phyloP scores from a whole-genome alignment of 306 rosid species.

The Vigna reflexopilosa region DNA sequence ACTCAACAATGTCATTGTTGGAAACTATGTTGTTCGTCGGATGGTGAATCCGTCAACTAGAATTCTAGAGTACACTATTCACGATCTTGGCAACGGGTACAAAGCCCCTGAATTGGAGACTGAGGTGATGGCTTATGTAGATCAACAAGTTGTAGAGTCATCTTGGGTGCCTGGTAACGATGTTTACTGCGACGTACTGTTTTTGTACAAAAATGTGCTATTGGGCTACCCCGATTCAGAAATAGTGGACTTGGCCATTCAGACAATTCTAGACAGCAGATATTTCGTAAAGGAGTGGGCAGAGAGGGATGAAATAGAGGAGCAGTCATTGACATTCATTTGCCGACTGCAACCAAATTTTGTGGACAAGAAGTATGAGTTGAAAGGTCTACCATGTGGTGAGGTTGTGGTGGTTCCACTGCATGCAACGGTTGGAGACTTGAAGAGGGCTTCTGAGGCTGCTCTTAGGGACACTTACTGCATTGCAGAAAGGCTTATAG shows the following conservation, averaged over 20 bases:
- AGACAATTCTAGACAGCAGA: slow-evolving; percentile 69
- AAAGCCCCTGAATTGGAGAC: slow-evolving; percentile 49
- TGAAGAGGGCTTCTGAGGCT: slow-evolving; percentile 69
- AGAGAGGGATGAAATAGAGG: slow-evolving; percentile 64
- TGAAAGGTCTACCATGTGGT: slow-evolving; percentile 56
- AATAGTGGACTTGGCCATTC: slow-evolving; percentile 65
- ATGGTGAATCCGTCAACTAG: slow-evolving; percentile 73
- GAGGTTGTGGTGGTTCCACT: slow-evolving; percentile 74
- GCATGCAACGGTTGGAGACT: slow-evolving; percentile 76
- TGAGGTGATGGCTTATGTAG: slow-evolving; percentile 29
- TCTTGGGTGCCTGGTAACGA: slow-evolving; percentile 61
- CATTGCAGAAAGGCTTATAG: slow-evolving; percentile 61
- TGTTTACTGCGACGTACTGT: slow-evolving; percentile 68
- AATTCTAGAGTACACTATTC: slow-evolving; percentile 78
- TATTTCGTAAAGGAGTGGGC: slow-evolving; percentile 82
- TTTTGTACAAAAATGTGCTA: slow-evolving; percentile 71
- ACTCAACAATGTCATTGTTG: slow-evolving; percentile 76
- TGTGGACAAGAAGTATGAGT: slow-evolving; percentile 45
- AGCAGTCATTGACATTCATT: slow-evolving; percentile 67
- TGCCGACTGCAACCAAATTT: slow-evolving; percentile 63
- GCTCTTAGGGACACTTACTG: slow-evolving; percentile 86
- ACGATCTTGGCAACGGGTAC: slow-evolving; percentile 55
- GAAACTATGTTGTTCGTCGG: slow-evolving; percentile 71
- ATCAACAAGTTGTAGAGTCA: slow-evolving; percentile 42
- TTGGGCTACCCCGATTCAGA: slow-evolving; percentile 72